phyloP scores from a whole-genome alignment of 306 rosid genomes.

The Cicer yamashitae region DNA sequence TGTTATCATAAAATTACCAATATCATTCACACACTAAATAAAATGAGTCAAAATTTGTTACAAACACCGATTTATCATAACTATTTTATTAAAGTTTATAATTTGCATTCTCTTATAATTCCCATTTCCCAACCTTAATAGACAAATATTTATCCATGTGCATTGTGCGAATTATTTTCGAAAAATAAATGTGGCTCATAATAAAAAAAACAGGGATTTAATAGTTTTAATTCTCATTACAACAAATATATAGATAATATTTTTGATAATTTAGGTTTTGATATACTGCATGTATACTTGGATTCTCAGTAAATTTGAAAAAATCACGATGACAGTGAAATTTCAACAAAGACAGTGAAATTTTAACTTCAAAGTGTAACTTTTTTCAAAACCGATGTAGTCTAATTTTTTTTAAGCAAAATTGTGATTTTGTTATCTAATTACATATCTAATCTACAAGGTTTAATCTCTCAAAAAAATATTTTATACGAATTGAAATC shows the following conservation, averaged over 20 bases:
- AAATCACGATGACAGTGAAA: no score
- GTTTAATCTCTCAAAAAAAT: neutral
- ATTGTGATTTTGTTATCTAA: no score
- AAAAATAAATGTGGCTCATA: neutral
- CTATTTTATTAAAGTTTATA: slow-evolving; percentile 8
- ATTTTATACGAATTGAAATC: neutral
- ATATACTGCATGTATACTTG: neutral
- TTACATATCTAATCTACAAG: no score
- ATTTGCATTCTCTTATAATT: neutral
- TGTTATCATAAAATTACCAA: no score
- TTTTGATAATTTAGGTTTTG: neutral
- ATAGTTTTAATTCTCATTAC: neutral
- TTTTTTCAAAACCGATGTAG: no score
- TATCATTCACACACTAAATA: neutral
- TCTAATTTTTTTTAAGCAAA: no score
- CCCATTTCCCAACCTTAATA: neutral
- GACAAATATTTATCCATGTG: neutral
- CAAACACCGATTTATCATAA: slow-evolving; percentile 29
- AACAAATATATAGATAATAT: neutral
- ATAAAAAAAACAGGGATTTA: neutral
- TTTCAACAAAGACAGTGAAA: no score
- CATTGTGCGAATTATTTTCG: neutral
- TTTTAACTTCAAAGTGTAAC: no score
- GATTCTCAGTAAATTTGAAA: no score
- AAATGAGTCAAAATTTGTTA: slow-evolving; percentile 9